These are phyloP conservation scores for Monosporozyma solicola DNA, from an alignment of 805 yeast species.

Conservation along the genomic window DNA sequence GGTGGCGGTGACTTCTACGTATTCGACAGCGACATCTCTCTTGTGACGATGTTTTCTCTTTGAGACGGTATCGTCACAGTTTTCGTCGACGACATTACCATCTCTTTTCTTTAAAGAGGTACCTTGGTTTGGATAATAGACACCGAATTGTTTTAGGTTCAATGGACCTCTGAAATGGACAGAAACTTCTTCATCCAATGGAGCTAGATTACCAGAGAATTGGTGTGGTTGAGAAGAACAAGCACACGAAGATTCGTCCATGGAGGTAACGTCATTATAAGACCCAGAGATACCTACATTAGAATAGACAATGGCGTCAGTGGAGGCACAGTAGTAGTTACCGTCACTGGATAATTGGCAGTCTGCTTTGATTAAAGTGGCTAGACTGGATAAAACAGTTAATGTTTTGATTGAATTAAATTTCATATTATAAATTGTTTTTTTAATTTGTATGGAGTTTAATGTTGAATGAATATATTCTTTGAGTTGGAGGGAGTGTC, in stretches of 20 bases:
- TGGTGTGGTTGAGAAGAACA: constrained; percentile 52
- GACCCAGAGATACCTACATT: constrained; percentile 82
- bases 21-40: constrained; percentile 52
- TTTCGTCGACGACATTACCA: constrained; percentile 30
- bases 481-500: not conserved
- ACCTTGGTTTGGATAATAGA: constrained; percentile 60
- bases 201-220: constrained; percentile 59
- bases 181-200: constrained; percentile 58
- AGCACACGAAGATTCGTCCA: constrained; percentile 61
- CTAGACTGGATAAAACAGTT: constrained; percentile 4
- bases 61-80: constrained; percentile 6
- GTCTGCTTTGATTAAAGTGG: constrained; percentile 29
- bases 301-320: constrained; percentile 54
- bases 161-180: constrained; percentile 78
- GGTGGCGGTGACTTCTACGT: constrained; percentile 69
- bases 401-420: constrained; percentile 6
- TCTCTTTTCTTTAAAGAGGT: constrained; percentile 36
- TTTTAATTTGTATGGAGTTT: not conserved
- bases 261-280: constrained; percentile 67
- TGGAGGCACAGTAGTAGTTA: constrained; percentile 74
- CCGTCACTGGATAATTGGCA: constrained; percentile 45
- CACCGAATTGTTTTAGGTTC: constrained; percentile 62
- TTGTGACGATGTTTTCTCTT: constrained; percentile 39
- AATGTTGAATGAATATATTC: not conserved
- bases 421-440: not conserved